These are phyloP conservation scores for Xylariales sp. DNA, from an alignment of 2,329 filamentous ascomycete species.

Conservation along the genomic window DNA sequence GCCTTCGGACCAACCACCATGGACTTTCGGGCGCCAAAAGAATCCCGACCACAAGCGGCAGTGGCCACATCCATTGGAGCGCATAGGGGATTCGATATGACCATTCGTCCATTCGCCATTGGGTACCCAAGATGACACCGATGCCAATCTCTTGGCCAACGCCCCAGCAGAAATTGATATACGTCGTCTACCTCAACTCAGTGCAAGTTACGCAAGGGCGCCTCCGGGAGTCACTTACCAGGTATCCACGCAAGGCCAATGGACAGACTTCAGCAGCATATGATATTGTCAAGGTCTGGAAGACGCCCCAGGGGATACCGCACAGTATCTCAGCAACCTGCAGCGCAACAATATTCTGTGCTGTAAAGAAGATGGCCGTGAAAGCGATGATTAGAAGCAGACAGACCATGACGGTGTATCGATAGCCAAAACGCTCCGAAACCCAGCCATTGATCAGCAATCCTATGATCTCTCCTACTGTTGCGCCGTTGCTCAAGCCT, in stretches of 20 bases:
- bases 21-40: conserved; percentile 66
- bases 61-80: conserved; percentile 74
- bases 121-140: conserved; percentile 66
- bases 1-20: conserved; percentile 72
- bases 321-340: conserved; percentile 59
- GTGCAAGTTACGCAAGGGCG: neutral
- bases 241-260: conserved; percentile 61
- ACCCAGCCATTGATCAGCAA: conserved; percentile 61
- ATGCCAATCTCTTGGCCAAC: conserved; percentile 70
- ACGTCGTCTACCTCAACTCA: conserved; percentile 48
- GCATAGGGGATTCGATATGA: conserved; percentile 64
- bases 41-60: conserved; percentile 62
- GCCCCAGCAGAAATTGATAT: conserved; percentile 74
- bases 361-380: conserved; percentile 62
- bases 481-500: conserved; percentile 49
- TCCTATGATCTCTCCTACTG: conserved; percentile 59
- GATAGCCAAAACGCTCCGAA: conserved; percentile 64
- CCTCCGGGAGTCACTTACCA: conserved; percentile 20
- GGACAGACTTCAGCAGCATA: conserved; percentile 72
- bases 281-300: conserved; percentile 55
- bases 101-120: conserved; percentile 62
- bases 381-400: conserved; percentile 51
- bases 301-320: conserved; percentile 59
- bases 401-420: conserved; percentile 57
- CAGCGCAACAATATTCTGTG: conserved; percentile 52